Evolutionary conservation across 305 asterid genomes (phyloP), one percentile per base, ranked within the genome.

Genomic region (Rubia tinctorum): DNA sequence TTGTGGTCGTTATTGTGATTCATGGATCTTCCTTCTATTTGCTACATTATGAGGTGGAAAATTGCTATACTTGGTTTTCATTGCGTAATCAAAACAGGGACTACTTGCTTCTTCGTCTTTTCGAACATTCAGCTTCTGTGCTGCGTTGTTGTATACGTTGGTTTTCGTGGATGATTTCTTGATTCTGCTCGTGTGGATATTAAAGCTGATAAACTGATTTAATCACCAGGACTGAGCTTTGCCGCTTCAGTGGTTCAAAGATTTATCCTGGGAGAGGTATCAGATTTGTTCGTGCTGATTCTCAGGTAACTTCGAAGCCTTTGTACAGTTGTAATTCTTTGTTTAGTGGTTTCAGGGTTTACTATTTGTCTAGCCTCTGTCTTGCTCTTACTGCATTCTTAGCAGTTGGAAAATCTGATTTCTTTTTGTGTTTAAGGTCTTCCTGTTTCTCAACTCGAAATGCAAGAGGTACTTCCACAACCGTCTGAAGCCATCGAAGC

Each of bases 201-300:
- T 4, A 51, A 39, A 66, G 34, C 60, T 43, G 0, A 37, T 65
- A 23, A 27, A 18, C 14, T 51, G 42, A 34, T 37, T 43, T 23
- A 59, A 17, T 59, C 66, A 37, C 76, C 86, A 89, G 90, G 88
- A 85, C 91, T 15, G 92, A 87, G 27, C 82, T 79, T 45, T 81
- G 84, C 77, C 76, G 84, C 37, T 77, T 81, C 66, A 84, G 86
- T 37, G 86, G 86, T 15, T 66, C 78, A 12, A 77, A 77, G 79
- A 81, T 84, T n/a, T 84, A 81, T 72, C 84, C 84, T 4, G 85
- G 82, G 2, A 84, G 67, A 77, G 88, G 82, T 7, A 81, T 84
- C 42, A 74, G 87, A 73, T 81, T 84, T 64, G 71, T 84, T 59
- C 87, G 83, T 25, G 55, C 83, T 8, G 87, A 84, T 58, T 88